Percentiles rank a stretch among this genome's conserved stretches.
phyloP scores from a whole-genome alignment of 371 early-diverging fungal species.

The Actinomortierella wolfii region DNA sequence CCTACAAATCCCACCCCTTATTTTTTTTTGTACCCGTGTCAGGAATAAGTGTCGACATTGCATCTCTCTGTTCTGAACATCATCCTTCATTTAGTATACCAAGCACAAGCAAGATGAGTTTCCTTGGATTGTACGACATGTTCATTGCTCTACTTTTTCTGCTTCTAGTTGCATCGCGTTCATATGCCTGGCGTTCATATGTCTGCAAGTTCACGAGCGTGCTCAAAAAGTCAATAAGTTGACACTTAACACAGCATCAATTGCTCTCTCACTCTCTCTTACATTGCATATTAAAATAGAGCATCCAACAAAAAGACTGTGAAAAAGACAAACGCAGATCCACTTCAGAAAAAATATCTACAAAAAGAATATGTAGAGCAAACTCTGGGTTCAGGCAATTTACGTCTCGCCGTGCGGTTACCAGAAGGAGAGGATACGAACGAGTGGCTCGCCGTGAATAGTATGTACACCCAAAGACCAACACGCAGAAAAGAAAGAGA shows the following conservation, averaged over 20 bases:
- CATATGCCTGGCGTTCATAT: too few relatives aligned
- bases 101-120: background rate
- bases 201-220: too few relatives aligned
- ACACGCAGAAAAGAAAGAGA: too few relatives aligned
- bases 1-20: background rate
- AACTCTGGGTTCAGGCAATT: slow-evolving; percentile 76
- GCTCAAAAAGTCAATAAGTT: too few relatives aligned
- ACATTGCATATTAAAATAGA: slow-evolving; percentile 4
- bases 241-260: too few relatives aligned
- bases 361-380: slow-evolving; percentile 66
- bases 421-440: slow-evolving; percentile 84
- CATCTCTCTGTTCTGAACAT: too few relatives aligned
- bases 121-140: slow-evolving; percentile 1
- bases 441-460: slow-evolving; percentile 91
- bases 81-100: too few relatives aligned
- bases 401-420: slow-evolving; percentile 72
- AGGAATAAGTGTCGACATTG: background rate
- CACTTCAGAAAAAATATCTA: slow-evolving; percentile 59
- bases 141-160: too few relatives aligned
- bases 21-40: background rate
- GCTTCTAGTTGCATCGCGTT: too few relatives aligned
- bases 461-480: slow-evolving; percentile 46
- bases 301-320: slow-evolving; percentile 27
- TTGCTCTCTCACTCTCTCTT: too few relatives aligned
- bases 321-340: slow-evolving; percentile 53